Evolutionary conservation across 441 rosid genomes (phyloP).

Genomic region (Populus tomentosa): DNA sequence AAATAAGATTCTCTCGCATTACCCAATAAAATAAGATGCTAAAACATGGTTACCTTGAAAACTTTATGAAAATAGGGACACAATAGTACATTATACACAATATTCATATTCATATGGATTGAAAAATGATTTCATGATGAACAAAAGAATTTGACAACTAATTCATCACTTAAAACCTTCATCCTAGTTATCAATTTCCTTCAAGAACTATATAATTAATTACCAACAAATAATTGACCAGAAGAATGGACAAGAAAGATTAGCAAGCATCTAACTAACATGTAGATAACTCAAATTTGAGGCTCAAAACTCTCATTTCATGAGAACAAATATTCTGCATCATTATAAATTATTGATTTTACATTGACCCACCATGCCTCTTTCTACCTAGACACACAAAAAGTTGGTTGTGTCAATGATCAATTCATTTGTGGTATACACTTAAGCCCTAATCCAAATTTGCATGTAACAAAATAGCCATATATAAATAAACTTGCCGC

Average conservation of each 20-base stretch:
- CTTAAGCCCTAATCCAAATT: conserved; percentile 19
- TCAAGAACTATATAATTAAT: neutral
- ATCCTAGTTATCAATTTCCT: neutral
- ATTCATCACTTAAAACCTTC: neutral
- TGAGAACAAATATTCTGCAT: conserved; percentile 3
- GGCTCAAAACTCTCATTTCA: conserved; percentile 4
- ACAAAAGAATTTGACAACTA: too few species aligned
- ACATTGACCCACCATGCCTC: conserved; percentile 29
- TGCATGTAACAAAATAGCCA: conserved; percentile 8
- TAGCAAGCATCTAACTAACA: neutral
- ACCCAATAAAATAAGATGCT: too few species aligned
- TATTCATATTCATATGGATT: too few species aligned
- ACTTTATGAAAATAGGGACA: too few species aligned
- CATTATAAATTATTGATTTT: conserved; percentile 1
- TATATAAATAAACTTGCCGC: neutral
- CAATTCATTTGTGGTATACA: conserved; percentile 15
- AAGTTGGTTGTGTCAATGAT: conserved; percentile 22
- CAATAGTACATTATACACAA: too few species aligned
- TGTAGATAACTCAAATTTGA: conserved; percentile 2
- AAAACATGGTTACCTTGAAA: too few species aligned
- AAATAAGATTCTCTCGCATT: too few species aligned
- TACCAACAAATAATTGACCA: conserved; percentile 6
- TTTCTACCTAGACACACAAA: conserved; percentile 23
- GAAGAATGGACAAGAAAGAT: neutral
- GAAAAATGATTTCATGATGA: too few species aligned